Percentiles rank a stretch among this genome's conserved stretches.
phyloP scores from a whole-genome alignment of 1,139 yeast genomes.

The Blastobotrys persicus region DNA sequence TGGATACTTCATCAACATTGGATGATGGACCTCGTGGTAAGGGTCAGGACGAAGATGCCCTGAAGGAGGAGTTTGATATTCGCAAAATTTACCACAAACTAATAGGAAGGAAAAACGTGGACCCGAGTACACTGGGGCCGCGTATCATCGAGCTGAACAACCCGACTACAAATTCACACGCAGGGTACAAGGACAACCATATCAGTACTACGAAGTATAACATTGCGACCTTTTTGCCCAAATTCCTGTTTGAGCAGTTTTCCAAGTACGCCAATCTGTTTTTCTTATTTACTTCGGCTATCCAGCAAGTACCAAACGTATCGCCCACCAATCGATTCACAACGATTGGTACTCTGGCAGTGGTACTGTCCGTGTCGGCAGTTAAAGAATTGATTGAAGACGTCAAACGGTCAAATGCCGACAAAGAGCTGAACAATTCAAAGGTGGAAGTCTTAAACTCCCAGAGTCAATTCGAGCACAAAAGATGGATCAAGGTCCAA shows the following conservation, averaged over 20 bases:
- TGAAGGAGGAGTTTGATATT: constrained; percentile 52
- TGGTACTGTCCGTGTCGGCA: constrained; percentile 87
- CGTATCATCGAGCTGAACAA: constrained; percentile 71
- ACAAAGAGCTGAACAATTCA: constrained; percentile 82
- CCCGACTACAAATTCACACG: constrained; percentile 48
- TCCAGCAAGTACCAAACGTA: constrained; percentile 96
- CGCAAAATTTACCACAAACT: constrained; percentile 51
- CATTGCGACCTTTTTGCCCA: constrained; percentile 88
- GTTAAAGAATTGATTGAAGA: constrained; percentile 90
- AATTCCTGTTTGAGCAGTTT: constrained; percentile 92
- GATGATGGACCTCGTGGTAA: constrained; percentile 13
- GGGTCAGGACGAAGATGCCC: constrained; percentile 24
- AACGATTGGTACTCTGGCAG: constrained; percentile 83
- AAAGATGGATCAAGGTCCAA: constrained; percentile 81
- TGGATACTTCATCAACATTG: constrained; percentile 10
- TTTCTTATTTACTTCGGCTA: constrained; percentile 85
- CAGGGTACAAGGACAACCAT: constrained; percentile 74
- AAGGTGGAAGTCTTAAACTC: constrained; percentile 63
- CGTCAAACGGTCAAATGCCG: constrained; percentile 82
- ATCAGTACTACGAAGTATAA: constrained; percentile 97
- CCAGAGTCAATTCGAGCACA: constrained; percentile 56
- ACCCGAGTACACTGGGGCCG: constrained; percentile 49
- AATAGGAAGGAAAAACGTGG: constrained; percentile 40
- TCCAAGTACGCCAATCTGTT: constrained; percentile 95
- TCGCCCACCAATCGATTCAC: constrained; percentile 96